Conservation (phyloP, 805 yeast genomes). For the Kodamaea restingae region DNA sequence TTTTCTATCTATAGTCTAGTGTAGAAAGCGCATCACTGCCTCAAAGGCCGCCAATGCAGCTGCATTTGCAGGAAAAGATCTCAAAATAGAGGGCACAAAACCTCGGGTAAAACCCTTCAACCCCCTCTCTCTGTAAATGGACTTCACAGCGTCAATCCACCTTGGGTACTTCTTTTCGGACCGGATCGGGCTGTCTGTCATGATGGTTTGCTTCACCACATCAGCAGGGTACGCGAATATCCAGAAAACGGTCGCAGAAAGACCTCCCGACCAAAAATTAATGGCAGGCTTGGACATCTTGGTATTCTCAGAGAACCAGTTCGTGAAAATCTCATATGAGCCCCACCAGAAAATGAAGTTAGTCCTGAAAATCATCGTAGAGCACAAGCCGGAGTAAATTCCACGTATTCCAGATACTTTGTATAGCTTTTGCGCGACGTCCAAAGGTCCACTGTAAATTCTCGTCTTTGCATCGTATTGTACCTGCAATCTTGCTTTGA, state of each 20-base stretch:
- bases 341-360: slow-evolving; percentile 95
- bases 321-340: slow-evolving; percentile 74
- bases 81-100: slow-evolving; percentile 69
- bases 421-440: slow-evolving; percentile 60
- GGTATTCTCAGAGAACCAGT: slow-evolving; percentile 63
- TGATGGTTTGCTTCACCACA: slow-evolving; percentile 79
- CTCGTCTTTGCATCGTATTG: slow-evolving; percentile 77
- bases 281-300: slow-evolving; percentile 61
- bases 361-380: slow-evolving; percentile 84
- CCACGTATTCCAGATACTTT: slow-evolving; percentile 65
- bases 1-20: neutral
- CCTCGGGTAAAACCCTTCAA: slow-evolving; percentile 73
- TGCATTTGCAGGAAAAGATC: slow-evolving; percentile 93
- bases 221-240: slow-evolving; percentile 84
- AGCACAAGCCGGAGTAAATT: slow-evolving; percentile 72
- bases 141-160: slow-evolving; percentile 68
- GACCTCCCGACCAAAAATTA: slow-evolving; percentile 90
- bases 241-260: slow-evolving; percentile 86
- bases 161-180: slow-evolving; percentile 64
- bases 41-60: slow-evolving; percentile 90
- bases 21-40: slow-evolving; percentile 57
- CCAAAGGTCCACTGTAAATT: slow-evolving; percentile 73
- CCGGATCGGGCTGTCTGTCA: slow-evolving; percentile 65
- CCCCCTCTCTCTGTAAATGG: slow-evolving; percentile 63
- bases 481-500: slow-evolving; percentile 84